Evolutionary conservation across 2,329 filamentous ascomycete genomes (phyloP), one percentile per base, ranked within the genome.

Genomic region (Ophiostoma angusticollis): DNA sequence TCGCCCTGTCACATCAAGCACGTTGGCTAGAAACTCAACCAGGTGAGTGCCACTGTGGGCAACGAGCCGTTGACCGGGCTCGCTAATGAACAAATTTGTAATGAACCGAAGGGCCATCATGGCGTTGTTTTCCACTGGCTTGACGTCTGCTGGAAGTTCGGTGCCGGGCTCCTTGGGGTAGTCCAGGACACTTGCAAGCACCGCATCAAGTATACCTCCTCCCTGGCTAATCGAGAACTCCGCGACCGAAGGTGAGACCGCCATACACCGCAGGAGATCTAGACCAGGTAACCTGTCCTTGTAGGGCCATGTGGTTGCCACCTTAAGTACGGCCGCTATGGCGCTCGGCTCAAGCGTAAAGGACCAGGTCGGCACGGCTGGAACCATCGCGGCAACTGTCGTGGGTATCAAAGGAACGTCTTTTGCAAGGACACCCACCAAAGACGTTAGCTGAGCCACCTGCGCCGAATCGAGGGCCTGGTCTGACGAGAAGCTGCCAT

Each of bases 61-160:
- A 6, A 77, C 74, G 4, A 84, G 60, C 32, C 65, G 62, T 17
- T 83, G 74, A 13, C 91, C 91, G 41, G 79, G 68, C 0, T 74
- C 63, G 0, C 83, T 84, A 44, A 74, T 71, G 53, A 95, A 94
- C 7, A 95, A 64, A 50, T 98, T 98, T 22, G 77, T 79, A 35
- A 96, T 68, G 12, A 80, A 74, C 4, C 91, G 81, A 11, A 85
- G 67, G 0, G 80, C 78, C 67, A 98, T 82, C 80, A 96, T 94
- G 9, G 76, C 73, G 48, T 85, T 85, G 58, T 95, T 95, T 38
- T 79, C 70, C 27, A 76, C 77, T 0, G 80, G 67, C 0, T 70
- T 61, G 5, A 60, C 57, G 8, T 75, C 68, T 60, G 74, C 23
- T 55, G 61, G 43, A 41, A 56, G 45, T 59, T 73, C 31, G 55